These are phyloP conservation scores for Acrocalymma vagum DNA, from an alignment of 2,329 filamentous ascomycete genomes.

Conservation along the genomic window DNA sequence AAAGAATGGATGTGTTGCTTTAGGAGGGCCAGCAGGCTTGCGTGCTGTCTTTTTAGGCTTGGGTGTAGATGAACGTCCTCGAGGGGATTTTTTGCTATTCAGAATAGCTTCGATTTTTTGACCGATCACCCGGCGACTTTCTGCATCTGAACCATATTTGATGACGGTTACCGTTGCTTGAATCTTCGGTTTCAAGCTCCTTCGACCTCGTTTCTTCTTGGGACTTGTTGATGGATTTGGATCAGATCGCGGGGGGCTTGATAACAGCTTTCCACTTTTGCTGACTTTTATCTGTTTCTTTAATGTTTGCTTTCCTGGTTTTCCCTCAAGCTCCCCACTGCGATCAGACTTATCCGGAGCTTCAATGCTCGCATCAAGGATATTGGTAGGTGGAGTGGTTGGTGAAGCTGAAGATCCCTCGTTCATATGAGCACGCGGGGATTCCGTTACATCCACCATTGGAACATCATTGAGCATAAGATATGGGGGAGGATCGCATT, in stretches of 20 bases:
- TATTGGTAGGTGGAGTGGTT: not conserved
- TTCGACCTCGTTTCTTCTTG: constrained; percentile 53
- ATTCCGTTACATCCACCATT: too few species aligned
- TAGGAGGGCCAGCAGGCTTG: constrained; percentile 48
- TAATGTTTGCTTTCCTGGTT: constrained; percentile 22
- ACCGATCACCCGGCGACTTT: constrained; percentile 60
- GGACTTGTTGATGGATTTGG: constrained; percentile 40
- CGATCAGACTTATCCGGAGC: too few species aligned
- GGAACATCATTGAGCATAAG: too few species aligned
- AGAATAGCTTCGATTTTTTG: constrained; percentile 72
- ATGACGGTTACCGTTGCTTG: constrained; percentile 61
- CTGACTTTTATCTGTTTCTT: constrained; percentile 51
- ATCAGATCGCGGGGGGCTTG: constrained; percentile 42
- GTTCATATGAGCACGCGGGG: too few species aligned
- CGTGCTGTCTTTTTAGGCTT: constrained; percentile 25
- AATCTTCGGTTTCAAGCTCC: constrained; percentile 28
- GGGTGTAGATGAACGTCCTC: constrained; percentile 22
- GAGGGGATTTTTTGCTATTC: constrained; percentile 36
- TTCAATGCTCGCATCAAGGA: not conserved
- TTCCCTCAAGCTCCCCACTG: too few species aligned
- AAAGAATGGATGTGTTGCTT: constrained; percentile 75
- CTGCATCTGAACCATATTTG: constrained; percentile 64
- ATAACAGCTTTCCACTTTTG: constrained; percentile 56
- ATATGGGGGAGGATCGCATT: too few species aligned
- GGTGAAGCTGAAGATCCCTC: too few species aligned